Base-by-base conservation (phyloP, 148 eudicot species). In the Nepenthes gracilis region DNA sequence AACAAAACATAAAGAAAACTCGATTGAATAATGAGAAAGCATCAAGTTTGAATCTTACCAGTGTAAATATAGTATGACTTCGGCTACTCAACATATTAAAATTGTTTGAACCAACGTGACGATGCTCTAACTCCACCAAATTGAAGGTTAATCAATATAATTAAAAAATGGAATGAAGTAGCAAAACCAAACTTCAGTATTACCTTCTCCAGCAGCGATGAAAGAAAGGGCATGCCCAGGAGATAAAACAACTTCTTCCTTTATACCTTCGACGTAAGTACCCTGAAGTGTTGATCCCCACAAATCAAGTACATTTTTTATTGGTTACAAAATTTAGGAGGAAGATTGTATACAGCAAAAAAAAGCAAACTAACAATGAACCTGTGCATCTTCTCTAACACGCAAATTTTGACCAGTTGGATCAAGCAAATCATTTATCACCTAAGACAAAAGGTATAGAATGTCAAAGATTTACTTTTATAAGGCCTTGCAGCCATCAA, bases 141-240 rank as follows among this genome's bases (percentile, higher is more conserved):
- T 53, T 40, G 54, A 62, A 62, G n/a, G 2, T 49, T 49, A 6
- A n/a, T 5, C 15, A 49, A n/a, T 2, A 2, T 2, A 49, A 38
- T 40, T 40, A 40, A 40, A 8, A 8, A 40, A 40, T 54, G 5
- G 33, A 33, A 47, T 6, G 40, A 37, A 54, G 23, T 55, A 1
- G 23, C 12, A 10, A 40, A 55, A 5, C 15, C 2, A 49, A 11
- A 49, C 15, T n/a, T n/a, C n/a, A 2, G 11, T 49, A 71, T 38
- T 77, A 93, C 99, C 99, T 89, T 93, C 99, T 52, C 99, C 99
- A 35, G 99, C 87, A 70, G 99, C 99, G 70, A 93, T 93, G 60
- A 93, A 89, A 60, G 99, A 93, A 63, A 93, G 90, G 37, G 87
- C 97, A 71, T 93, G 99, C 58, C 99, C 97, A 64, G 99, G 99